These are phyloP conservation scores for Chlamydomonas eustigma DNA, from an alignment of 139 green algal genomes.

Conservation along the genomic window DNA sequence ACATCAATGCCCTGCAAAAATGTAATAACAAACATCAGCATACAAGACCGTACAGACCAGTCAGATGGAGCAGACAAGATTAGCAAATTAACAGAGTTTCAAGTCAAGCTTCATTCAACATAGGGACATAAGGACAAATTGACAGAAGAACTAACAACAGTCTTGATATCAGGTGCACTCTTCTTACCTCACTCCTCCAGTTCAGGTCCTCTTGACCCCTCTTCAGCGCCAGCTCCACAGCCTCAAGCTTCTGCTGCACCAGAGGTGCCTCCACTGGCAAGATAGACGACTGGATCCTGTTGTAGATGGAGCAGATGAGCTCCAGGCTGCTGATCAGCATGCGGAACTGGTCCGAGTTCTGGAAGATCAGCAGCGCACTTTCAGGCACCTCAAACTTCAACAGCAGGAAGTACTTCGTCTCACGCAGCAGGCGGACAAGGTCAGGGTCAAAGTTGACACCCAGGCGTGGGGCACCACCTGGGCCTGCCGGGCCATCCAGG, in stretches of 20 bases:
- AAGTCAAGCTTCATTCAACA: too few relatives aligned
- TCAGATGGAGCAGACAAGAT: too few relatives aligned
- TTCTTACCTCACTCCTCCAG: conserved; percentile 9
- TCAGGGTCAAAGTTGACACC: conserved; percentile 87
- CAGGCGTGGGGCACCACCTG: conserved; percentile 21
- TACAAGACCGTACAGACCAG: too few relatives aligned
- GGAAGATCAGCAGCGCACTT: conserved; percentile 5
- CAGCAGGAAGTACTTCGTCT: conserved; percentile 89
- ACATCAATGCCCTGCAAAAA: conserved; percentile 74
- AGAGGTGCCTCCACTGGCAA: conserved; percentile 78
- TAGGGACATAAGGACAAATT: too few relatives aligned
- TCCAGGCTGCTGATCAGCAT: conserved; percentile 78
- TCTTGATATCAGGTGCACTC: too few relatives aligned
- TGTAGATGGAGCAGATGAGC: conserved; percentile 75
- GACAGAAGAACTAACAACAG: too few relatives aligned
- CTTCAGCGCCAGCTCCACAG: conserved; percentile 54
- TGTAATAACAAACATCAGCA: too few relatives aligned
- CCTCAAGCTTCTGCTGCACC: conserved; percentile 70
- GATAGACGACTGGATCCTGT: conserved; percentile 73
- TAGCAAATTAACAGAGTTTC: too few relatives aligned
- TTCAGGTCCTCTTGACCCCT: conserved; percentile 42
- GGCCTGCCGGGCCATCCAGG: conserved; percentile 8
- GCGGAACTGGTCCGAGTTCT: conserved; percentile 20
- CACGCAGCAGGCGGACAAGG: conserved; percentile 75
- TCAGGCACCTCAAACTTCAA: conserved; percentile 37